Evolutionary conservation across 2,329 filamentous ascomycete genomes (phyloP).

Genomic region (Hypoxylon sp.): DNA sequence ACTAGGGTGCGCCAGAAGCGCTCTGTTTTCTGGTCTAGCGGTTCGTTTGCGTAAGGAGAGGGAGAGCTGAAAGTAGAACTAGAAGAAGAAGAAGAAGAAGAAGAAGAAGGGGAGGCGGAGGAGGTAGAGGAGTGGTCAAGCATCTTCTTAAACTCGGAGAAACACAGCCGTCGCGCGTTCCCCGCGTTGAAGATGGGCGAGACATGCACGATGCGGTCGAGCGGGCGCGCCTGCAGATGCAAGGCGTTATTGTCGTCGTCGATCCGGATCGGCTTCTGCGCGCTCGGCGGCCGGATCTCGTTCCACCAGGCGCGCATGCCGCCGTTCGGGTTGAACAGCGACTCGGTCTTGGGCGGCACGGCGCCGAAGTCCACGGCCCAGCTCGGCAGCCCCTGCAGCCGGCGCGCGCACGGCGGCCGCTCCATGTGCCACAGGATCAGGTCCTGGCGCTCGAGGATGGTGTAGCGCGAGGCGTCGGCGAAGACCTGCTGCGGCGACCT

Average conservation of each 20-base stretch:
- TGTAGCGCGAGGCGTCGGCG: constrained; percentile 45
- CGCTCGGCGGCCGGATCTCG: constrained; percentile 13
- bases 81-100: neutral
- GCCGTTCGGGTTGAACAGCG: constrained; percentile 9
- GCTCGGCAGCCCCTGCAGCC: constrained; percentile 42
- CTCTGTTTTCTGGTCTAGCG: constrained; percentile 15
- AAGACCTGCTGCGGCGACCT: constrained; percentile 46
- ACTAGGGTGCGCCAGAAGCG: constrained; percentile 48
- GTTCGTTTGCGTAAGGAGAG: constrained; percentile 12
- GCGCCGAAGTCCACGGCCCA: constrained; percentile 49
- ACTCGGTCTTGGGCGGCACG: neutral
- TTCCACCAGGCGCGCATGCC: constrained; percentile 46
- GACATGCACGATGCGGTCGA: constrained; percentile 45
- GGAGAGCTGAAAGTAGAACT: neutral
- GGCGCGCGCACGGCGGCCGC: constrained; percentile 40
- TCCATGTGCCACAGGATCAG: constrained; percentile 43
- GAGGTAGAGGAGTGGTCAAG: neutral
- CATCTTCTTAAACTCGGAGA: constrained; percentile 40
- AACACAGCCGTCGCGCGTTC: constrained; percentile 41
- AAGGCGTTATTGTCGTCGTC: constrained; percentile 28
- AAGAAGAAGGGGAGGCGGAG: neutral
- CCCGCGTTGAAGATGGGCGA: constrained; percentile 45
- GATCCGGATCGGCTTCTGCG: constrained; percentile 36
- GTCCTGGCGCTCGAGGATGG: constrained; percentile 47
- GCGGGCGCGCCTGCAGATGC: constrained; percentile 39